Evolutionary conservation across 1,284 basidiomycete species (phyloP).

Genomic region (Peniophora sp.): DNA sequence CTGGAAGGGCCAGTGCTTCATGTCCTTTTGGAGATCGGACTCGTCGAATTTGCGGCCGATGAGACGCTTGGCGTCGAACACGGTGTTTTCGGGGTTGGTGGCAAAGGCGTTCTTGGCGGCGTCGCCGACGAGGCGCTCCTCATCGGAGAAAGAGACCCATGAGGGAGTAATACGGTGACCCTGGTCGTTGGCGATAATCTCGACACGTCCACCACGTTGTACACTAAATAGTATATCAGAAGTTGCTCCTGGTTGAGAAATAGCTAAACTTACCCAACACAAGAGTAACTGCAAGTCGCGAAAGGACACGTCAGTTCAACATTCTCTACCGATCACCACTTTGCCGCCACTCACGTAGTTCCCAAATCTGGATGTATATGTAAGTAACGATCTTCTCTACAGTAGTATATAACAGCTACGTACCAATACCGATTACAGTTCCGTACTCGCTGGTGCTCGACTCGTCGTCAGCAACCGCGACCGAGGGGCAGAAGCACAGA

Average conservation of each 20-base stretch:
- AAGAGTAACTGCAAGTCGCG: conserved; percentile 51
- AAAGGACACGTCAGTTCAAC: conserved; percentile 13
- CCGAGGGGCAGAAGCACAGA: conserved; percentile 52
- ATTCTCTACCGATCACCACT: not conserved
- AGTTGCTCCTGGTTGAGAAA: not conserved
- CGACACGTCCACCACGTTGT: conserved; percentile 86
- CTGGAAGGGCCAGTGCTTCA: conserved; percentile 87
- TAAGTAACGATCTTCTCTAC: not conserved
- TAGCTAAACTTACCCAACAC: conserved; percentile 51
- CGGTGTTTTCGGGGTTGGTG: conserved; percentile 88
- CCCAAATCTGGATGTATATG: conserved; percentile 53
- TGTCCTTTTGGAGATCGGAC: conserved; percentile 70
- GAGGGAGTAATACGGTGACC: conserved; percentile 96
- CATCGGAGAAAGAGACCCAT: conserved; percentile 87
- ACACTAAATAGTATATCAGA: conserved; percentile 47
- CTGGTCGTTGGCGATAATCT: conserved; percentile 97
- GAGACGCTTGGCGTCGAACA: conserved; percentile 97
- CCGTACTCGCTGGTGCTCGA: conserved; percentile 63
- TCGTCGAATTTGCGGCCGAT: conserved; percentile 87
- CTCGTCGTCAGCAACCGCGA: conserved; percentile 51
- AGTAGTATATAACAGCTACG: conserved; percentile 16
- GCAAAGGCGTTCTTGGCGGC: conserved; percentile 75
- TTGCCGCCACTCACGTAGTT: conserved; percentile 51
- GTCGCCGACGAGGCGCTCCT: conserved; percentile 86
- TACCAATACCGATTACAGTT: conserved; percentile 93